These are phyloP conservation scores for Fusarium newnesense DNA, from an alignment of 2,329 filamentous ascomycete genomes.

Conservation along the genomic window DNA sequence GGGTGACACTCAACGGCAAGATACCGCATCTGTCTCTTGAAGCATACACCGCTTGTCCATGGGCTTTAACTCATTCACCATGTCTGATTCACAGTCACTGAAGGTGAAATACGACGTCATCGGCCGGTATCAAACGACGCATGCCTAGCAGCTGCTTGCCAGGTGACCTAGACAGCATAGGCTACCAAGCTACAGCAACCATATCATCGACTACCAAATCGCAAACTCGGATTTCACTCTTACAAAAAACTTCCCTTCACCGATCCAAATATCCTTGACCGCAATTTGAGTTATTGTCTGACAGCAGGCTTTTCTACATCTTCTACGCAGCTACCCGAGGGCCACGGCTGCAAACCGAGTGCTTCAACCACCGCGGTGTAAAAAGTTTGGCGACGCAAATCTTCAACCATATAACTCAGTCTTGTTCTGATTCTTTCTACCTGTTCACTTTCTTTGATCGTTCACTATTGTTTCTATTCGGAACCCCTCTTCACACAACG, in stretches of 20 bases:
- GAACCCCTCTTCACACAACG: not conserved
- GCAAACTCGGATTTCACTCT: not conserved
- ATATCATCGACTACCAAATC: not conserved
- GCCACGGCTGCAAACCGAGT: slow-evolving; percentile 16
- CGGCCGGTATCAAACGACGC: not conserved
- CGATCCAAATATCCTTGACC: slow-evolving; percentile 4
- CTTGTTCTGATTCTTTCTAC: not conserved
- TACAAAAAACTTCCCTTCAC: not conserved
- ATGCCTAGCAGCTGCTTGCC: slow-evolving; percentile 11
- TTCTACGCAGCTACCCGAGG: slow-evolving; percentile 28
- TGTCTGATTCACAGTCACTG: not conserved
- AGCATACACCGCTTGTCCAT: not conserved
- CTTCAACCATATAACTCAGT: not conserved
- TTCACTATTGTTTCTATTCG: not conserved
- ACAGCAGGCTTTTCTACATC: not conserved
- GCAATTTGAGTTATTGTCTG: not conserved
- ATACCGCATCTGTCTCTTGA: not conserved
- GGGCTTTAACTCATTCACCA: rapidly evolving
- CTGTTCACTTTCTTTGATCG: not conserved
- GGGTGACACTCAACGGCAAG: not conserved
- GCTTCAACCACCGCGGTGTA: not conserved
- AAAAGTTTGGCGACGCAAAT: slow-evolving; percentile 10
- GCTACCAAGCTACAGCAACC: slow-evolving; percentile 1
- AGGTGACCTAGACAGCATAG: not conserved
- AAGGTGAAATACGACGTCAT: not conserved